Conservation (phyloP, 768 basidiomycete species). For the Tylopilus subfusipes region DNA sequence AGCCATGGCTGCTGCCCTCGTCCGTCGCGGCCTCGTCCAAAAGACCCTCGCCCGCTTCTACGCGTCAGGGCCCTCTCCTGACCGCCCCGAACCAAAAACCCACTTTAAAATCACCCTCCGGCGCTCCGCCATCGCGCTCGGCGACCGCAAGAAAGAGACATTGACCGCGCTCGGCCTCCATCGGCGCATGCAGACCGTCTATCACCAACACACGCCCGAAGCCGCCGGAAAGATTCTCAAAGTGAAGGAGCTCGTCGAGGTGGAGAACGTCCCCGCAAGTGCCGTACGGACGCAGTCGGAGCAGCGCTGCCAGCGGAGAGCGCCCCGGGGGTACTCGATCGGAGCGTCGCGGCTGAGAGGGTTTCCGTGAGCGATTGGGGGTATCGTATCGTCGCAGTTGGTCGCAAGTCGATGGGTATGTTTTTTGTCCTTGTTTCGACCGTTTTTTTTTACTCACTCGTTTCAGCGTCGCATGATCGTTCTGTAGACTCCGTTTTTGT, state of each 20-base stretch:
- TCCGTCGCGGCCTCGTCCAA: not conserved
- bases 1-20: not conserved
- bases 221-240: conserved; percentile 81
- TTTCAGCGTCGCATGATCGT: not conserved
- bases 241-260: conserved; percentile 88
- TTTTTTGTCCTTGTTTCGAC: not conserved
- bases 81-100: conserved; percentile 43
- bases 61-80: not conserved
- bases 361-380: conserved; percentile 10
- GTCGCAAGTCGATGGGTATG: conserved; percentile 10
- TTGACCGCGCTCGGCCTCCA: conserved; percentile 81
- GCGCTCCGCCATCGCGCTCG: conserved; percentile 83
- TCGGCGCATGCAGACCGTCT: conserved; percentile 80
- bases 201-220: conserved; percentile 67
- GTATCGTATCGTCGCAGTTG: too few species aligned
- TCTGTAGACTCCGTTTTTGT: not conserved
- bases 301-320: conserved; percentile 63
- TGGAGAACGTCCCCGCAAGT: conserved; percentile 73
- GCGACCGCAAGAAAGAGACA: conserved; percentile 65
- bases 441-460: not conserved
- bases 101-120: conserved; percentile 89
- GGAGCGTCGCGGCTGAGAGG: conserved; percentile 32
- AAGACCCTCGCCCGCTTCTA: conserved; percentile 10
- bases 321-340: conserved; percentile 66
- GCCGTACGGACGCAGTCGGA: conserved; percentile 68